These are phyloP conservation scores for Puccinia triticina DNA, from an alignment of 1,284 basidiomycete species.

Conservation along the genomic window DNA sequence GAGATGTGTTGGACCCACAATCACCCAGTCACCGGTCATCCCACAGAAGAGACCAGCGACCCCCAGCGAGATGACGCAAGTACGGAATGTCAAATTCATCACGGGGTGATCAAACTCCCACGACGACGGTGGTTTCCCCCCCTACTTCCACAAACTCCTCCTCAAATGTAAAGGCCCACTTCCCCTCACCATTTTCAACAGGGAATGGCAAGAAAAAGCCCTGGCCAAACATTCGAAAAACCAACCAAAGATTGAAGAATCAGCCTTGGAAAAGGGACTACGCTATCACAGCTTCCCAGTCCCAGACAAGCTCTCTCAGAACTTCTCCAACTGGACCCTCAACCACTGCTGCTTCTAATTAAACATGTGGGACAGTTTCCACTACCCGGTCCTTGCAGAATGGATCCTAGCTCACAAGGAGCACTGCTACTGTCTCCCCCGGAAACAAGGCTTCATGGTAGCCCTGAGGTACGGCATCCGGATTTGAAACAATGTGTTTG, in stretches of 20 bases:
- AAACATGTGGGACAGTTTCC: background rate
- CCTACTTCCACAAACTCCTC: constrained; percentile 13
- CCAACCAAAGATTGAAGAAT: background rate
- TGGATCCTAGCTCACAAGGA: background rate
- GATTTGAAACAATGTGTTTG: background rate
- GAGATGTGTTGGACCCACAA: too few relatives aligned
- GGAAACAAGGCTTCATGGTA: background rate
- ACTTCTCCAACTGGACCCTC: too few relatives aligned
- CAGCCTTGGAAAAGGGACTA: background rate
- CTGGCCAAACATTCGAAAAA: background rate
- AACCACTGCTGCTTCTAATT: background rate
- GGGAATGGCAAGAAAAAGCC: background rate
- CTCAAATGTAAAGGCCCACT: too few relatives aligned
- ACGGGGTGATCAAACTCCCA: background rate
- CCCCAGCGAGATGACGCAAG: too few relatives aligned
- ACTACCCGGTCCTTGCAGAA: background rate
- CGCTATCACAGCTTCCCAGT: background rate
- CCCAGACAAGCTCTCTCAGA: background rate
- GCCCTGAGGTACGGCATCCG: constrained; percentile 1
- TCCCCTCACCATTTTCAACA: too few relatives aligned
- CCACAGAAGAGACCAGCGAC: too few relatives aligned
- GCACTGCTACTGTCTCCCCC: background rate
- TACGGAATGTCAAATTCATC: too few relatives aligned
- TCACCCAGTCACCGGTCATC: too few relatives aligned
- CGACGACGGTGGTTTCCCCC: background rate